phyloP scores from a whole-genome alignment of 495 filamentous ascomycete species.

The Talaromyces ruber region DNA sequence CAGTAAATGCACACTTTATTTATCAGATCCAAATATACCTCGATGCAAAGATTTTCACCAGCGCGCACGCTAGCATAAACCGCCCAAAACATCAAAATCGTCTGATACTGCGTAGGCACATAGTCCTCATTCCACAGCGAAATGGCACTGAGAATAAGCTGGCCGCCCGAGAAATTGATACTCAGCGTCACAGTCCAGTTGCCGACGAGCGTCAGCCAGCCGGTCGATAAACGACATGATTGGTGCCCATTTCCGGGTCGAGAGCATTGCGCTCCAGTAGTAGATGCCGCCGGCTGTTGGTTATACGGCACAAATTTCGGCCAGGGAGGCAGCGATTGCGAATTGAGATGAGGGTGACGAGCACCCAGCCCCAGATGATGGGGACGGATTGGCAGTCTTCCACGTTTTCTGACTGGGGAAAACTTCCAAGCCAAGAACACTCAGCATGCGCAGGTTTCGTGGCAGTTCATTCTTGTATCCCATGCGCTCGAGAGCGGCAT shows the following conservation, averaged over 20 bases:
- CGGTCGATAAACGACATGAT: constrained; percentile 61
- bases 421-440: constrained; percentile 50
- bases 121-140: constrained; percentile 53
- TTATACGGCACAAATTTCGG: constrained; percentile 69
- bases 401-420: too few species aligned
- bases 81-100: constrained; percentile 57
- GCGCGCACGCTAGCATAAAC: constrained; percentile 49
- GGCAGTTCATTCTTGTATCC: constrained; percentile 57
- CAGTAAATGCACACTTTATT: constrained; percentile 63
- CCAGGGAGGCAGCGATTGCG: constrained; percentile 61
- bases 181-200: constrained; percentile 53
- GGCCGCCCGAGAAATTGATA: constrained; percentile 43
- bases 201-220: constrained; percentile 67
- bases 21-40: constrained; percentile 53
- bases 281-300: constrained; percentile 64
- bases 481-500: constrained; percentile 51
- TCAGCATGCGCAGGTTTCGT: constrained; percentile 54
- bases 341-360: constrained; percentile 63
- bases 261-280: constrained; percentile 65
- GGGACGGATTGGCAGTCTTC: constrained; percentile 56
- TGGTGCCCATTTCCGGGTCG: constrained; percentile 47
- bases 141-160: constrained; percentile 55
- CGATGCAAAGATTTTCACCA: constrained; percentile 49
- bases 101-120: constrained; percentile 54
- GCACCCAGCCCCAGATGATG: constrained; percentile 63